A percentile compares a stretch with the other conserved stretches of the same genome.
Evolutionary conservation across 192 early-diverging fungal genomes (phyloP).

Genomic region (Pilaira anomala): DNA sequence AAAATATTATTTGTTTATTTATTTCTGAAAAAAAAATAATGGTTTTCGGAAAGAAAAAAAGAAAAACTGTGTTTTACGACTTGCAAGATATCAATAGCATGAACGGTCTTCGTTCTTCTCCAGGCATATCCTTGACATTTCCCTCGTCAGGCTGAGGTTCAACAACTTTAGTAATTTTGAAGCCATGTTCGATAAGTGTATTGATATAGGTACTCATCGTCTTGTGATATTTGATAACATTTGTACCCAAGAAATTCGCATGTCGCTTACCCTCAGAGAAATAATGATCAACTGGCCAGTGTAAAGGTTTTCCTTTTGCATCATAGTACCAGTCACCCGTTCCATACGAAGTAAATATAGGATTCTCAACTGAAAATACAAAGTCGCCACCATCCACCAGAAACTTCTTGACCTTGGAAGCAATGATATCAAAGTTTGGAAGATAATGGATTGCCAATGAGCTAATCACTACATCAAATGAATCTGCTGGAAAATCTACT

Average conservation of each 20-base stretch:
- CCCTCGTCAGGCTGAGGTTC: slow-evolving; percentile 11
- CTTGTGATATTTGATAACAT: slow-evolving; percentile 22
- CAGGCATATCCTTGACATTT: background rate
- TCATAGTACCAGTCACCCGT: slow-evolving; percentile 15
- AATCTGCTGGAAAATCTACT: background rate
- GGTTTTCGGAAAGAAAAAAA: too few relatives aligned
- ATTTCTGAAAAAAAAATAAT: too few relatives aligned
- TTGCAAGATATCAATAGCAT: slow-evolving; percentile 21
- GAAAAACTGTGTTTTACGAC: too few relatives aligned
- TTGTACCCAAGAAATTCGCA: slow-evolving; percentile 4
- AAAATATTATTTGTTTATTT: too few relatives aligned
- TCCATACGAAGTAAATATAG: slow-evolving; percentile 15
- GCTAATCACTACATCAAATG: slow-evolving; percentile 18
- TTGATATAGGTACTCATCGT: slow-evolving; percentile 19
- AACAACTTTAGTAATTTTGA: slow-evolving; percentile 7
- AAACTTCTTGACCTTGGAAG: background rate
- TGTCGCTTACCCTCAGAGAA: background rate
- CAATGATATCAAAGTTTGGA: slow-evolving; percentile 5
- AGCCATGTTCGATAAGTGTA: slow-evolving; percentile 6
- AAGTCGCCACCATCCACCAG: slow-evolving; percentile 7
- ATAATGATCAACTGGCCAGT: slow-evolving; percentile 23
- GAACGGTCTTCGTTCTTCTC: slow-evolving; percentile 4
- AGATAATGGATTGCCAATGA: slow-evolving; percentile 23
- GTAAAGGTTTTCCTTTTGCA: background rate
- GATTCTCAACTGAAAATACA: slow-evolving; percentile 18